Base-by-base conservation (phyloP, 192 early-diverging fungal genomes). In the Mortierella claussenii region DNA sequence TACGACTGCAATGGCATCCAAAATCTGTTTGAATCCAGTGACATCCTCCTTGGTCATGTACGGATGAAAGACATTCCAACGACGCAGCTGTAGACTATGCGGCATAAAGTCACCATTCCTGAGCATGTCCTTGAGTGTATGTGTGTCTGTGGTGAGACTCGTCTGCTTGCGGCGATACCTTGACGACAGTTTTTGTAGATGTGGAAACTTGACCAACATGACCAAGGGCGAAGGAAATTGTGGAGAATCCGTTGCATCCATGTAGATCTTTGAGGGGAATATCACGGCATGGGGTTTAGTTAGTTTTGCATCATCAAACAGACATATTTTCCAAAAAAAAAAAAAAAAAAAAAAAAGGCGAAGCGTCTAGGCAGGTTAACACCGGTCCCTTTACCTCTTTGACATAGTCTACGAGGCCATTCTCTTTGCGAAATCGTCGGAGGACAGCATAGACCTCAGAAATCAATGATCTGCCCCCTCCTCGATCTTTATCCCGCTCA, bases 161-260 rank as follows among this genome's bases (percentile, higher is more conserved):
- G 82, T 83, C 17, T 81, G 79, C 31, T 73, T 64, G 11, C 82
- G 60, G 18, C 82, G 56, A 33, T 83, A 70, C 18, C 64, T 68
- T 2, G 82, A 81, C 11, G 68, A 69, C 10, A 86, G 51, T 12
- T 66, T 51, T 30, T 60, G 58, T 6, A 86, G 55, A 12, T 68
- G 58, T 11, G 82, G 82, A 23, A 86, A 86, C 46, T 86, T 86
- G 58, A 83, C 69, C 20, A 86, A 28, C 85, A 86, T 83, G 6
- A 86, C 81, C 18, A 86, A 33, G 13, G 80, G 85, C 12, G 82
- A 82, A 17, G 80, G 69, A 36, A 81, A 78, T 1, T 79, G 64
- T 5, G 32, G 68, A 21, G 81, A 76, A 23, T 86, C 85, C 11
- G 70, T 80, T 7, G 59, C 56, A 32, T 86, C 85, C 85, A 86